Evolutionary conservation across 2,329 filamentous ascomycete genomes (phyloP).

Genomic region (Tolypocladium inflatum): DNA sequence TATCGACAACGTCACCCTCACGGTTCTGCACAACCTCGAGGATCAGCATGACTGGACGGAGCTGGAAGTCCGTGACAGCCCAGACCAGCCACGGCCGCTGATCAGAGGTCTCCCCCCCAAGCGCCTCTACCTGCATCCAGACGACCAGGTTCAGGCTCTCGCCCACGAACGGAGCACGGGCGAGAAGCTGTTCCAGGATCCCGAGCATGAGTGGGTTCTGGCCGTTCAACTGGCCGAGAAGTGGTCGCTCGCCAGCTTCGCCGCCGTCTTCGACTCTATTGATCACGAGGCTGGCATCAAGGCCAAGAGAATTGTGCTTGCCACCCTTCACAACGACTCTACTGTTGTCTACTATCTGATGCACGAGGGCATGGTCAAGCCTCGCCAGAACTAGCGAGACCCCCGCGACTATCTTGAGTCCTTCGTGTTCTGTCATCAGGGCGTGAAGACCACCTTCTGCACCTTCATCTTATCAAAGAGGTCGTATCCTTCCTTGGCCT

Average conservation of each 20-base stretch:
- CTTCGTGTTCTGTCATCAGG: slow-evolving; percentile 15
- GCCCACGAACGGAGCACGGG: slow-evolving; percentile 45
- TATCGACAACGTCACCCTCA: slow-evolving; percentile 15
- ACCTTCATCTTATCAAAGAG: slow-evolving; percentile 65
- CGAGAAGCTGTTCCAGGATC: slow-evolving; percentile 33
- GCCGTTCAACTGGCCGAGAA: slow-evolving; percentile 65
- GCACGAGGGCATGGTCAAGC: slow-evolving; percentile 81
- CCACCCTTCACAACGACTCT: slow-evolving; percentile 68
- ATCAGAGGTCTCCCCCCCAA: slow-evolving; percentile 65
- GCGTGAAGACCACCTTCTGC: slow-evolving; percentile 64
- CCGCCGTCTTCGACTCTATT: slow-evolving; percentile 59
- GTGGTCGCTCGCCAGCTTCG: slow-evolving; percentile 58
- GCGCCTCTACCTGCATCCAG: slow-evolving; percentile 68
- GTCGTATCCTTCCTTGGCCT: slow-evolving; percentile 59
- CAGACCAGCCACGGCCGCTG: slow-evolving; percentile 45
- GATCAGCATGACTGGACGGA: slow-evolving; percentile 68
- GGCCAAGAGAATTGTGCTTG: slow-evolving; percentile 62
- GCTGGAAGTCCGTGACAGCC: slow-evolving; percentile 42
- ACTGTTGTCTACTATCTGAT: slow-evolving; percentile 79
- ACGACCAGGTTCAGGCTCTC: slow-evolving; percentile 68
- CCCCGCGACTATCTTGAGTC: background rate
- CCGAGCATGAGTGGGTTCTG: slow-evolving; percentile 67
- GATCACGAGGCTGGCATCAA: slow-evolving; percentile 31
- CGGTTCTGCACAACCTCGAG: slow-evolving; percentile 61
- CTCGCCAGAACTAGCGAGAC: slow-evolving; percentile 61